phyloP scores from a whole-genome alignment of 495 filamentous ascomycete genomes.

The Parmelia sp. region DNA sequence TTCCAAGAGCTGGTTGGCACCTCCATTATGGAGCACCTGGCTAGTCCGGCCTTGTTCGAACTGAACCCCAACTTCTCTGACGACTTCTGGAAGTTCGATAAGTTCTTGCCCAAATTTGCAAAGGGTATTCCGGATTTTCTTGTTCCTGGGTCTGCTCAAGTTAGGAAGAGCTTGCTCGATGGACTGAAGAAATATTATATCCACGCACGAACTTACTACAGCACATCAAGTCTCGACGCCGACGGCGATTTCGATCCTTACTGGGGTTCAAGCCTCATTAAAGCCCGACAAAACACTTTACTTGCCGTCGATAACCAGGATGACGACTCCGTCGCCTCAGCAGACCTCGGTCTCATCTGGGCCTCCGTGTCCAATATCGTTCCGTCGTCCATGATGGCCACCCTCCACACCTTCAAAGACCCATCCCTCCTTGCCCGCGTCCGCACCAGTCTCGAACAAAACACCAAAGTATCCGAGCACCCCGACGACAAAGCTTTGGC shows the following conservation, averaged over 20 bases:
- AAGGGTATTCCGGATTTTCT: constrained; percentile 18
- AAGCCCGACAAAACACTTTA: constrained; percentile 18
- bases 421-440: constrained; percentile 17
- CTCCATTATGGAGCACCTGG: constrained; percentile 16
- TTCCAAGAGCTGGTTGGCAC: constrained; percentile 6
- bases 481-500: no score
- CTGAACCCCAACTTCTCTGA: constrained; percentile 21
- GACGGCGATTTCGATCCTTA: constrained; percentile 19
- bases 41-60: constrained; percentile 17
- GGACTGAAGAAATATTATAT: constrained; percentile 17
- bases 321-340: constrained; percentile 20
- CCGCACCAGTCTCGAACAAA: no score
- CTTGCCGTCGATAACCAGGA: constrained; percentile 16
- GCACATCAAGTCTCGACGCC: constrained; percentile 15
- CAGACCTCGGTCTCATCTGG: constrained; percentile 23
- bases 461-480: no score
- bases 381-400: no score
- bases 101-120: constrained; percentile 4
- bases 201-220: constrained; percentile 18
- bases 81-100: constrained; percentile 2
- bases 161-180: constrained; percentile 9
- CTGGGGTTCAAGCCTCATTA: constrained; percentile 22
- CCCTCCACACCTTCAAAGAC: constrained; percentile 20
- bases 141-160: constrained; percentile 12
- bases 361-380: constrained; percentile 18